phyloP scores from a whole-genome alignment of 371 early-diverging fungal species.

The Syncephalis fuscata region DNA sequence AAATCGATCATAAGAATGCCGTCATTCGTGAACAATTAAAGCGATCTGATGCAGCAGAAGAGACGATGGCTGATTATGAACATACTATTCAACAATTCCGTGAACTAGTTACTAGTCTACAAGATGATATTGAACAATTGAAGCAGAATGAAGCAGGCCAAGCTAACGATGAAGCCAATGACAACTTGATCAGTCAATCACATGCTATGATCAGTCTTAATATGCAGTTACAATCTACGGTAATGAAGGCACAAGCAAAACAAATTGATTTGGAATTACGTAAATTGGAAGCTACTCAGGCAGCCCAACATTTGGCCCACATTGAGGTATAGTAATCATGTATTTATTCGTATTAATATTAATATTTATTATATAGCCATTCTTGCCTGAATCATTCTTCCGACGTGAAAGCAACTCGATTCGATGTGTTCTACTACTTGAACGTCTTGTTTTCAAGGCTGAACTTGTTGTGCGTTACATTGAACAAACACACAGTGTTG shows the following conservation, averaged over 20 bases:
- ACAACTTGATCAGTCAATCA: conserved; percentile 38
- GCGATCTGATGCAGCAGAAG: conserved; percentile 46
- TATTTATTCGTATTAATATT: not conserved
- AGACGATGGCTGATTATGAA: conserved; percentile 71
- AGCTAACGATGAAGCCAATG: conserved; percentile 19
- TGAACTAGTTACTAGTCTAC: conserved; percentile 58
- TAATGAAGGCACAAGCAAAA: conserved; percentile 73
- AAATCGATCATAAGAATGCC: conserved; percentile 62
- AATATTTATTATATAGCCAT: conserved; percentile 29
- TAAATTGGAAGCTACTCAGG: conserved; percentile 69
- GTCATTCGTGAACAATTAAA: conserved; percentile 39
- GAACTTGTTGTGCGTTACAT: conserved; percentile 57
- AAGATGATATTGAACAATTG: conserved; percentile 50
- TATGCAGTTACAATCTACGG: conserved; percentile 58
- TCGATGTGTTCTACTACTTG: conserved; percentile 48
- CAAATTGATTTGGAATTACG: conserved; percentile 79
- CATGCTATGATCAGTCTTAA: conserved; percentile 78
- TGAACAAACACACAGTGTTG: conserved; percentile 43
- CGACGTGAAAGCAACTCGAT: conserved; percentile 65
- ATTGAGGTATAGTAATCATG: conserved; percentile 12
- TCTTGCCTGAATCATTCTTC: conserved; percentile 72
- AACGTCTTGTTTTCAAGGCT: conserved; percentile 65
- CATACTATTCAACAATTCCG: conserved; percentile 73
- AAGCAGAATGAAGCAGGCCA: conserved; percentile 40
- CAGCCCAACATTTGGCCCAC: conserved; percentile 49